Evolutionary conservation across 164 flowering plant genomes (phyloP), one percentile per base, ranked within the genome.

Genomic region (Santalum album): DNA sequence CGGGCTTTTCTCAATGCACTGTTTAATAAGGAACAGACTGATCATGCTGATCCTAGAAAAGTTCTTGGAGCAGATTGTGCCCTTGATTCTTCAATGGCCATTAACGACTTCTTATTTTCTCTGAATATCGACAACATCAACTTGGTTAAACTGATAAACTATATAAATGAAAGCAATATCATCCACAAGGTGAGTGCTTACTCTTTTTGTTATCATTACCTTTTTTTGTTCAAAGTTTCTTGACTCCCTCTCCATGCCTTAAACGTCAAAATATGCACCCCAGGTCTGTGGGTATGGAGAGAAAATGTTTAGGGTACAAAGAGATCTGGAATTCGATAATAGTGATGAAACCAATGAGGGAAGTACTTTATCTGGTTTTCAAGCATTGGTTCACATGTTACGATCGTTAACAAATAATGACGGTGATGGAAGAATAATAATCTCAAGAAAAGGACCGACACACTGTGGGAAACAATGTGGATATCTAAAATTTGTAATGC

Each of bases 121-220:
- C 78, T 81, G 27, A 79, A 90, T 50, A 78, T 86, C 47, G 99
- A 94, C 75, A 94, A 94, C 72, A 87, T 94, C 70, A 94, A 94
- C 73, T 72, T 94, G 72, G 74, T 86, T 54, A 94, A 90, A 56
- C 66, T 94, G 71, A 58, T 64, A 21, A 61, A 58, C 12, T 94
- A 83, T 72, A 67, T 94, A 54, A 84, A 79, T 64, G 96, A 92
- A 63, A 92, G 96, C 83, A 85, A 83, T 57, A 80, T 89, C 53
- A 76, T 81, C 55, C 80, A 87, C 73, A 92, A 92, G 99, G 99
- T 89, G 47, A 53, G 27, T 49, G 44, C 38, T 11, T 54, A n/a
- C 39, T 48, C 52, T 15, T 52, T 20, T 19, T 24, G 17, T 34
- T 27, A 61, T 58, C n/a, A 24, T 38, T 26, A 35, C 35, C 47